A percentile compares a stretch with the other conserved stretches of the same genome.
These are phyloP conservation scores for Pseudocohnilembus persalinus DNA, from an alignment of 169 alveolate species.

Conservation along the genomic window DNA sequence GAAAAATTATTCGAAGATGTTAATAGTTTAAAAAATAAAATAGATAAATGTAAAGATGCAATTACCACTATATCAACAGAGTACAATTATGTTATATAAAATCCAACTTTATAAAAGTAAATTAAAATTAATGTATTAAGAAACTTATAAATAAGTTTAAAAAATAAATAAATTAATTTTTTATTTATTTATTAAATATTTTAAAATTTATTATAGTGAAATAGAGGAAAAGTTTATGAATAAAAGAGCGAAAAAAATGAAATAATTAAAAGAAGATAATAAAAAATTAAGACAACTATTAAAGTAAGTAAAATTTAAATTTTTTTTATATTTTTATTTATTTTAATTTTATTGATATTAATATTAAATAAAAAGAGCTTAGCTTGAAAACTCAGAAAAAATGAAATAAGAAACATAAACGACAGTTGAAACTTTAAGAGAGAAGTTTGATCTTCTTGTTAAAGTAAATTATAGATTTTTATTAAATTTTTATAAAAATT, in stretches of 20 bases:
- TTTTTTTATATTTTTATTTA: not conserved
- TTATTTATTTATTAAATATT: not conserved
- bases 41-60: conserved; percentile 25
- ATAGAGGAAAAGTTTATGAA: conserved; percentile 28
- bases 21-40: not conserved
- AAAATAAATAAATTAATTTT: not conserved
- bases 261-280: conserved; percentile 68
- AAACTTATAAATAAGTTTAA: not conserved
- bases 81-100: conserved; percentile 13
- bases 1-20: conserved; percentile 5
- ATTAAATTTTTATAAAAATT: too few species aligned
- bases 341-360: not conserved
- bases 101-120: conserved; percentile 8
- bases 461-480: conserved; percentile 41
- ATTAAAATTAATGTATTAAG: not conserved
- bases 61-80: conserved; percentile 8
- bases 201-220: too few species aligned
- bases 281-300: conserved; percentile 64
- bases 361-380: conserved; percentile 25
- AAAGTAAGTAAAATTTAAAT: conserved; percentile 35
- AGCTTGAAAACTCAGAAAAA: conserved; percentile 66
- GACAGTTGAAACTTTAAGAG: conserved; percentile 72
- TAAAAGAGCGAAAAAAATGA: conserved; percentile 48
- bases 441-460: conserved; percentile 70
- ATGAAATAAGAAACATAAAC: conserved; percentile 58